These are phyloP conservation scores for Alternaria hordeiaustralica DNA, from an alignment of 2,329 filamentous ascomycete species.

Conservation along the genomic window DNA sequence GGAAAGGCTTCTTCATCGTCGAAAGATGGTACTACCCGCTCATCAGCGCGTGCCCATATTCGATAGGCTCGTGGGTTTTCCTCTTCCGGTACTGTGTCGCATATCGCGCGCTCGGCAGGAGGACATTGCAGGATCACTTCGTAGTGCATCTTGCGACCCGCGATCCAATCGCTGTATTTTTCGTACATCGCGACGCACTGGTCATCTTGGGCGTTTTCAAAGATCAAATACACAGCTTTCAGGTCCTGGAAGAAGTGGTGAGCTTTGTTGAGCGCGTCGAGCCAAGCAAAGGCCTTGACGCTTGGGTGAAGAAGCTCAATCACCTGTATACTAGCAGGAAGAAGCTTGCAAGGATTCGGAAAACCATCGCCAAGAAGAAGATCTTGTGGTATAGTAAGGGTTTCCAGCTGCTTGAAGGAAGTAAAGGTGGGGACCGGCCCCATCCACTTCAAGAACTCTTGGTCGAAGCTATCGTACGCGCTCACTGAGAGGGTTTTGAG, in stretches of 20 bases:
- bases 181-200: background rate
- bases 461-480: background rate
- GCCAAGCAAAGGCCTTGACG: background rate
- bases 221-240: background rate
- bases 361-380: background rate
- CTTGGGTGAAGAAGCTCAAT: background rate
- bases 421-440: background rate
- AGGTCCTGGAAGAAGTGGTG: background rate
- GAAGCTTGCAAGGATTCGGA: background rate
- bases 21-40: background rate
- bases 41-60: background rate
- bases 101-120: background rate
- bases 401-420: background rate
- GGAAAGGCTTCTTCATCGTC: background rate
- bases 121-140: background rate
- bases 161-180: background rate
- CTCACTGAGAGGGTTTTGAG: background rate
- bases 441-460: background rate
- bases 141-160: background rate
- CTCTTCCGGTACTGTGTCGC: background rate
- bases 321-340: background rate
- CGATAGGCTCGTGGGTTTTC: background rate
- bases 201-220: background rate
- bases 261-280: background rate
- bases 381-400: background rate